Conservation (phyloP, 73 alveolate species). For the Uronychia binucleata region DNA sequence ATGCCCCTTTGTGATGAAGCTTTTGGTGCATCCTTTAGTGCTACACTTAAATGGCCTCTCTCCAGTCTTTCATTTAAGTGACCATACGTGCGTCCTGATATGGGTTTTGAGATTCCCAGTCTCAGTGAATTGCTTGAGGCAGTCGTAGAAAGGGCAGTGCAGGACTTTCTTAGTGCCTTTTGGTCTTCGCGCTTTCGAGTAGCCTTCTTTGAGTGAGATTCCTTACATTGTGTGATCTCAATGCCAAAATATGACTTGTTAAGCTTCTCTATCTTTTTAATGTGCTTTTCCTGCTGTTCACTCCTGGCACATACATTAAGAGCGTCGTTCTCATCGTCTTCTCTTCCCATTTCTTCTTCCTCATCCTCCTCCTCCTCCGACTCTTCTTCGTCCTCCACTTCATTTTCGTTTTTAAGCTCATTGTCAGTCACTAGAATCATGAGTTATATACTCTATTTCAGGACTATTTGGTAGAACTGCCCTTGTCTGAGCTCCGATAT, state of each 20-base stretch:
- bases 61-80: conserved; percentile 42
- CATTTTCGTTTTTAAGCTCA: too few relatives aligned
- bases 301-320: not conserved
- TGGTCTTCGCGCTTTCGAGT: conserved; percentile 43
- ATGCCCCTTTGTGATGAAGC: conserved; percentile 68
- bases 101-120: conserved; percentile 89
- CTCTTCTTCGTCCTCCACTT: too few relatives aligned
- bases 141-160: conserved; percentile 51
- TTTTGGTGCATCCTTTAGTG: conserved; percentile 41
- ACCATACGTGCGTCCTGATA: conserved; percentile 76
- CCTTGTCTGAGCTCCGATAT: too few relatives aligned
- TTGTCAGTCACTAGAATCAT: too few relatives aligned
- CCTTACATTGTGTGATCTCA: not conserved
- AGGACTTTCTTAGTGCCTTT: conserved; percentile 35
- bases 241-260: not conserved
- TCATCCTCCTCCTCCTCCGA: too few relatives aligned
- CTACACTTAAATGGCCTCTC: conserved; percentile 75
- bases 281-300: not conserved
- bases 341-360: too few relatives aligned
- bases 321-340: not conserved
- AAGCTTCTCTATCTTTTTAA: not conserved
- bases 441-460: too few relatives aligned
- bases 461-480: too few relatives aligned
- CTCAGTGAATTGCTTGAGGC: conserved; percentile 68
- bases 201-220: not conserved